A percentile compares a stretch with the other conserved stretches of the same genome.
These are phyloP conservation scores for Tardiomyces depauwii DNA, from an alignment of 1,139 yeast species.

Conservation along the genomic window DNA sequence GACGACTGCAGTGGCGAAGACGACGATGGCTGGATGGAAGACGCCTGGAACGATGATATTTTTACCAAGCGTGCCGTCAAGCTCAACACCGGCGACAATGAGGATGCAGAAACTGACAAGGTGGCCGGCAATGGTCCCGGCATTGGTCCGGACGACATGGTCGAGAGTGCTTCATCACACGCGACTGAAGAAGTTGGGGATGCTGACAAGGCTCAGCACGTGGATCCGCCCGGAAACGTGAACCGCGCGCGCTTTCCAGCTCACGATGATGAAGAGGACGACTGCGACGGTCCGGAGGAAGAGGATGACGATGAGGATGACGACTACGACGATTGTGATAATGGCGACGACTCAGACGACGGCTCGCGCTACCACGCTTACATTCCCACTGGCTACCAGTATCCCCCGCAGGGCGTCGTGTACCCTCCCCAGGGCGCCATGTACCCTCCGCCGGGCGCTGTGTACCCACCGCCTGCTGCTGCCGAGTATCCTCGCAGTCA, in stretches of 20 bases:
- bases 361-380: conserved; percentile 17
- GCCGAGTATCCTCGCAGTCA: too few species aligned
- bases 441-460: neutral
- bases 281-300: conserved; percentile 5
- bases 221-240: neutral
- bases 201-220: neutral
- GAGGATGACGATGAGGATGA: conserved; percentile 17
- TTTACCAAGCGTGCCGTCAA: neutral
- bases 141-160: neutral
- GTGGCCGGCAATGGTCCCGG: neutral
- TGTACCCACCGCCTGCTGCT: neutral
- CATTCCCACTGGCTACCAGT: neutral
- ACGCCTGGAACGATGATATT: neutral
- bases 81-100: too few species aligned
- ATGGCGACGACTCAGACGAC: conserved; percentile 22
- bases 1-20: neutral
- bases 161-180: neutral
- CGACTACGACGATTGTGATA: conserved; percentile 14
- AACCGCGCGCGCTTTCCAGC: too few species aligned
- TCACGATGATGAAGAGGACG: conserved; percentile 4
- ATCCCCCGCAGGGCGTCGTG: neutral
- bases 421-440: neutral
- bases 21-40: neutral
- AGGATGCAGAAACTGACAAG: neutral
- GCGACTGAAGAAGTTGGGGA: neutral